A percentile compares a stretch with the other conserved stretches of the same genome.
Conservation (phyloP, 306 rosid species). For the Urtica urens region DNA sequence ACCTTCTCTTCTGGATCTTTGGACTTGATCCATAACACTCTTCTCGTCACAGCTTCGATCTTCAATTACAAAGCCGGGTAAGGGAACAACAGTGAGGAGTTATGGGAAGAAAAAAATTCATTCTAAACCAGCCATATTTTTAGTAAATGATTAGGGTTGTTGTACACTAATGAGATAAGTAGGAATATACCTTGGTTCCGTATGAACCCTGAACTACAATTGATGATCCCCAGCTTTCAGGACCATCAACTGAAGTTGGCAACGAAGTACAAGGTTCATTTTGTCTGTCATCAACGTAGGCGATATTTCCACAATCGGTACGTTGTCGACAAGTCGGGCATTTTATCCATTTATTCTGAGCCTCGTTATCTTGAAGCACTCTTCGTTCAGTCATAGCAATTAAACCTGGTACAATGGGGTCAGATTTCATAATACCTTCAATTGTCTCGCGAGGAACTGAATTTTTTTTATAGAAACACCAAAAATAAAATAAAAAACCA, state of each 20-base stretch:
- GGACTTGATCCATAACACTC: slow-evolving; percentile 79
- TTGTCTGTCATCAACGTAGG: slow-evolving; percentile 67
- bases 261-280: slow-evolving; percentile 36
- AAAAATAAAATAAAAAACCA: neutral
- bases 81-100: too few relatives aligned
- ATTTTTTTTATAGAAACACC: neutral
- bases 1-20: slow-evolving; percentile 60
- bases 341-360: slow-evolving; percentile 65
- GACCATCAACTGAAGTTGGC: slow-evolving; percentile 26
- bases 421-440: neutral
- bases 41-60: slow-evolving; percentile 90
- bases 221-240: slow-evolving; percentile 48
- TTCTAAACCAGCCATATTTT: too few relatives aligned
- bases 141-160: too few relatives aligned
- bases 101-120: too few relatives aligned
- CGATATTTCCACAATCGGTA: slow-evolving; percentile 75
- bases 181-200: slow-evolving; percentile 70
- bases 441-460: too few relatives aligned
- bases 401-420: slow-evolving; percentile 46
- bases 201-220: slow-evolving; percentile 70
- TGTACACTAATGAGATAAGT: too few relatives aligned
- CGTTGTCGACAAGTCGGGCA: slow-evolving; percentile 96
- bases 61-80: slow-evolving; percentile 19
- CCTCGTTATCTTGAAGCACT: slow-evolving; percentile 33
- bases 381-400: slow-evolving; percentile 69